Conservation (phyloP, 495 filamentous ascomycete genomes). For the Hypoxylon fuscum region DNA sequence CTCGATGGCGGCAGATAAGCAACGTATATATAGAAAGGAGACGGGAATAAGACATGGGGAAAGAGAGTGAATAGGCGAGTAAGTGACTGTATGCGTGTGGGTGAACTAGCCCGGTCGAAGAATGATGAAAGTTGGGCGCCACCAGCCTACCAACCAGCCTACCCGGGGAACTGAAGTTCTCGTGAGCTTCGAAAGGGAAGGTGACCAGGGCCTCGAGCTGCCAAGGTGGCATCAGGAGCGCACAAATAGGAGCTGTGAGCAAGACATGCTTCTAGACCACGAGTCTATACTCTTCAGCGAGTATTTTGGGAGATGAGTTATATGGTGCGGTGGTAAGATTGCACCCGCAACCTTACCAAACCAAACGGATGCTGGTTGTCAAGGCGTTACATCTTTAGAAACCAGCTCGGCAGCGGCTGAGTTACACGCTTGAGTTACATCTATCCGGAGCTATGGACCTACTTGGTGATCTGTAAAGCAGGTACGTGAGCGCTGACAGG, state of each 20-base stretch:
- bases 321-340: conserved; percentile 20
- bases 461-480: conserved; percentile 23
- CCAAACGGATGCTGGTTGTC: neutral
- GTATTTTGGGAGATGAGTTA: neutral
- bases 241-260: conserved; percentile 20
- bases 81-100: no score
- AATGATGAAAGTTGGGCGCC: no score
- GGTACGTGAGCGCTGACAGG: neutral
- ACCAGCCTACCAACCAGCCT: conserved; percentile 22
- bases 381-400: conserved; percentile 2
- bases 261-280: conserved; percentile 38
- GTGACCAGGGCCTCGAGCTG: conserved; percentile 36
- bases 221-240: conserved; percentile 33
- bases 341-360: no score
- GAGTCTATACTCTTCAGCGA: conserved; percentile 8
- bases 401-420: conserved; percentile 15
- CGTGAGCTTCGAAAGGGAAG: conserved; percentile 40
- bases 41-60: neutral
- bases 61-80: no score
- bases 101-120: conserved; percentile 20
- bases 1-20: conserved; percentile 16
- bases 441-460: conserved; percentile 25
- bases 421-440: conserved; percentile 36
- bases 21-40: neutral
- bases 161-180: conserved; percentile 35